phyloP scores from a whole-genome alignment of 257 asterid genomes.

The Phtheirospermum japonicum region DNA sequence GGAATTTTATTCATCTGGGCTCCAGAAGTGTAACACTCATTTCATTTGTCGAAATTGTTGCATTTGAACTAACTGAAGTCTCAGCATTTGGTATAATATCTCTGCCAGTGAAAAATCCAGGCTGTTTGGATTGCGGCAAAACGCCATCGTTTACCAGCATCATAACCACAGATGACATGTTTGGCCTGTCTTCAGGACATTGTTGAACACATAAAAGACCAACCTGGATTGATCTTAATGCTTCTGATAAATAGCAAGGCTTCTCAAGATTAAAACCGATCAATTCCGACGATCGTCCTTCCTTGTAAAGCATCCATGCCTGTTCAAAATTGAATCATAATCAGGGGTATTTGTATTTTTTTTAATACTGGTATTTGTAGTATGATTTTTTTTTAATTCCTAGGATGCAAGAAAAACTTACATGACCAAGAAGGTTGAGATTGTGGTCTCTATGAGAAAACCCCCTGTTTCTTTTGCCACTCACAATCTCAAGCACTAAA shows the following conservation, averaged over 20 bases:
- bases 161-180: conserved; percentile 4
- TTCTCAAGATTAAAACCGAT: neutral
- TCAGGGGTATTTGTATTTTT: neutral
- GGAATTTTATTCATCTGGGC: neutral
- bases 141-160: neutral
- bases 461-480: conserved; percentile 35
- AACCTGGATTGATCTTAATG: neutral
- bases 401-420: conserved; percentile 21
- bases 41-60: conserved; percentile 13
- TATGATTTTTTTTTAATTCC: too few relatives aligned
- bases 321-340: neutral
- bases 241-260: neutral
- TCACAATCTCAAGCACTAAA: conserved; percentile 30
- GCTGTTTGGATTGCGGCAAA: conserved; percentile 4
- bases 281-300: conserved; percentile 23
- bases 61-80: conserved; percentile 9
- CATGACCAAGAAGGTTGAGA: conserved; percentile 40
- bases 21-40: conserved; percentile 12
- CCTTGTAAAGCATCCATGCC: conserved; percentile 29
- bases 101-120: conserved; percentile 8
- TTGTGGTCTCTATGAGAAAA: conserved; percentile 25
- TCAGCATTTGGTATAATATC: neutral
- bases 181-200: conserved; percentile 7
- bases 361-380: too few relatives aligned
- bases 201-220: conserved; percentile 13